Base-by-base conservation (phyloP, 1,139 yeast species). In the Pichia sp. region DNA sequence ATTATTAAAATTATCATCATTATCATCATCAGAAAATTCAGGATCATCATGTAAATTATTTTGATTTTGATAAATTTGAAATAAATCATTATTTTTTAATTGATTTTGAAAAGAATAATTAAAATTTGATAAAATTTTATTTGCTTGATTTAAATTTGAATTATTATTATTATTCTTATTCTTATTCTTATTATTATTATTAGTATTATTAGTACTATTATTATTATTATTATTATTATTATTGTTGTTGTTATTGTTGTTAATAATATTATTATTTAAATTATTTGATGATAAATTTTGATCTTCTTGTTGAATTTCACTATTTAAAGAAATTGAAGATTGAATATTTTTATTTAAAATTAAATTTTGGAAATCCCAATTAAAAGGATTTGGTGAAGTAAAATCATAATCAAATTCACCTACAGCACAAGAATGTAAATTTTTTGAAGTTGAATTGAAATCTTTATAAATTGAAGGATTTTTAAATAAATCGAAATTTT, bases 321-420 rank as follows among this genome's bases (percentile, higher is more conserved):
- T 18, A 18, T 18, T 18, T 18, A 18, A 18, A 18, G 18, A 18
- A 18, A 18, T 18, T 18, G 18, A 18, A 18, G 18, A 18, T 18
- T 18, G 18, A 18, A 18, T 18, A 18, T 18, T 18, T 18, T 18
- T 18, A 18, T 18, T 18, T 39, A 55, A 32, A 1, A 57, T 54
- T 27, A 59, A 41, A 9, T 55, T 53, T 31, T 54, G 49, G 11
- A 63, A 43, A 44, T 63, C 62, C 67, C 67, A 64, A 47, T 58
- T 57, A 35, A 60, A 50, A 1, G 66, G 65, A 39, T 59, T 62
- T 8, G 58, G 45, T 33, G 53, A 49, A 2, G 55, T 49, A 42
- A 58, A 62, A 43, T 60, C 60, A 39, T 59, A 60, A 40, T 63
- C 65, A 39, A 53, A 61, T 33, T 63, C 65, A 41, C 59, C 61